Evolutionary conservation across 1,284 basidiomycete genomes (phyloP), one percentile per base, ranked within the genome.

Genomic region (Cryptococcus hybrid): DNA sequence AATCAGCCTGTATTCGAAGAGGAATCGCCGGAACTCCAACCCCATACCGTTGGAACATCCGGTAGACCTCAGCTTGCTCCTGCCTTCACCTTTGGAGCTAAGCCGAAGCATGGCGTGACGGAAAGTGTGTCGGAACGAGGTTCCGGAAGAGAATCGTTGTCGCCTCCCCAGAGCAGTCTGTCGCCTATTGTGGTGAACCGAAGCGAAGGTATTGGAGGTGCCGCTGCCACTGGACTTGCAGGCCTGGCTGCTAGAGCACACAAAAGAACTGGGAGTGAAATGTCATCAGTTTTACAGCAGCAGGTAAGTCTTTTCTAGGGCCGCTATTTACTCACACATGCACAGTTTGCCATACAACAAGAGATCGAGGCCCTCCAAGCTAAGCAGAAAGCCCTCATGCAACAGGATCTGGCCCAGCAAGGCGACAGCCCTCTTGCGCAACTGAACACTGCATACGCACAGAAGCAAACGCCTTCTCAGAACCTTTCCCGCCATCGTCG

Each of bases 351-450:
- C 47, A 73, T 95, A 54, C 92, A 95, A 77, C 89, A 78, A 67
- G 90, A 94, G 78, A 95, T 95, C 60, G 92, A 94, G 77, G 89
- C 85, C 7, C 80, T 94, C 51, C 92, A 94, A 71, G 89, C 91
- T 51, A 88, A 93, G 70, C 91, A 93, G 69, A 86, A 90, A 66
- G 88, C 86, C 30, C 82, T 95, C 44, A 88, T 92, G 76, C 88
- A 92, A 70, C 88, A 90, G 63, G 90, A 93, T 70, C 81, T 90
- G 86, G 67, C 86, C 85, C 64, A 85, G 86, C 60, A 79, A n/a
- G 56, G 59, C 84, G 87, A 56, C 84, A 51, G 37, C 39, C 86
- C 73, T 85, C 85, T 52, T 79, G 68, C 61, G 43, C 63, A 68
- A 56, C 56, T 71, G 47, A 63, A 60, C 45, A 52, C 54, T 13